Percentiles rank a stretch among this genome's conserved stretches.
Evolutionary conservation across 148 eudicot genomes (phyloP).

Genomic region (Limonium bicolor): DNA sequence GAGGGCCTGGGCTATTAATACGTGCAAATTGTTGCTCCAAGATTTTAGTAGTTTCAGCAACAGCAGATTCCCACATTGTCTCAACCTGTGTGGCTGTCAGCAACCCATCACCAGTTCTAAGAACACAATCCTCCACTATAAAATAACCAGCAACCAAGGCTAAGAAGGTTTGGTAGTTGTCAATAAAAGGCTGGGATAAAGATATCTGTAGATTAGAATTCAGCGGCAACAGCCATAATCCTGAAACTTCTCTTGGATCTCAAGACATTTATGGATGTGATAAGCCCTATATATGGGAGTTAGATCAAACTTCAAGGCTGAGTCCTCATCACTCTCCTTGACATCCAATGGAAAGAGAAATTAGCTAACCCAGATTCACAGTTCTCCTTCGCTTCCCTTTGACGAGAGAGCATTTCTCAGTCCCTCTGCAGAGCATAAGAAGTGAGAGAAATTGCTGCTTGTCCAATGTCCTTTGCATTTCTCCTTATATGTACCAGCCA

Average conservation of each 20-base stretch:
- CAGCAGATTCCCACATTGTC: slow-evolving; percentile 88
- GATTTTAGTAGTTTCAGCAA: slow-evolving; percentile 41
- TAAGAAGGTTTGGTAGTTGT: slow-evolving; percentile 62
- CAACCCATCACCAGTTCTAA: slow-evolving; percentile 82
- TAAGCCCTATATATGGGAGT: slow-evolving; percentile 78
- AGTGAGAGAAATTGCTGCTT: slow-evolving; percentile 63
- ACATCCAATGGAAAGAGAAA: slow-evolving; percentile 54
- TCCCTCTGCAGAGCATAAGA: slow-evolving; percentile 55
- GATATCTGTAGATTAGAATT: slow-evolving; percentile 80
- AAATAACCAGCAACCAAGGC: slow-evolving; percentile 75
- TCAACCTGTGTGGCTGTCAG: slow-evolving; percentile 62
- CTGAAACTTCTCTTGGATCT: slow-evolving; percentile 54
- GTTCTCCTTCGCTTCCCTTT: slow-evolving; percentile 72
- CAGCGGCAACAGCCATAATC: slow-evolving; percentile 81
- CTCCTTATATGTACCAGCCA: slow-evolving; percentile 81
- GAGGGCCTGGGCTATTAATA: slow-evolving; percentile 52
- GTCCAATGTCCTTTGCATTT: slow-evolving; percentile 76
- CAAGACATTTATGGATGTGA: slow-evolving; percentile 75
- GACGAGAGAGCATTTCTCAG: slow-evolving; percentile 61
- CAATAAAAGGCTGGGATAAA: slow-evolving; percentile 54
- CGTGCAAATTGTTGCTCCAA: slow-evolving; percentile 57
- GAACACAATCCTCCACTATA: slow-evolving; percentile 84
- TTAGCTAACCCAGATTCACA: slow-evolving; percentile 37
- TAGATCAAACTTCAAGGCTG: slow-evolving; percentile 61
- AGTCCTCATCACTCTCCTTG: slow-evolving; percentile 58